A percentile compares a stretch with the other conserved stretches of the same genome.
Conservation (phyloP, 352 stramenopile genomes). For the Globisporangium uncinulatum region DNA sequence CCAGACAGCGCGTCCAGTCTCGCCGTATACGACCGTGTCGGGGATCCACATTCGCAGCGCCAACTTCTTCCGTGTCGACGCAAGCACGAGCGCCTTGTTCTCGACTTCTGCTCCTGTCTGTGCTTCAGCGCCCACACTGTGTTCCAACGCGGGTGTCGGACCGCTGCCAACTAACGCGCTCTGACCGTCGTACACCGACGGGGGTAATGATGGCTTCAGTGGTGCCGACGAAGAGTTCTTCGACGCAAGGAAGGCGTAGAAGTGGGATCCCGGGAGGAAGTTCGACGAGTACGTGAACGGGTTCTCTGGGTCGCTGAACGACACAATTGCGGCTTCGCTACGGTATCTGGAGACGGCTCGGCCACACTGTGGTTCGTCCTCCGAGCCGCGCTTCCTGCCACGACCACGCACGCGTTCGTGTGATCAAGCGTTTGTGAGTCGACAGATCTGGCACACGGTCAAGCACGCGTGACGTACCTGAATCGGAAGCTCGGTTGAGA, state of each 20-base stretch:
- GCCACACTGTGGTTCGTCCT: slow-evolving; percentile 14
- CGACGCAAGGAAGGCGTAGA: slow-evolving; percentile 68
- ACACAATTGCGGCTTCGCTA: slow-evolving; percentile 45
- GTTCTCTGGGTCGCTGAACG: slow-evolving; percentile 43
- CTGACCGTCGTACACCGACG: neutral
- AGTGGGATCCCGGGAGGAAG: slow-evolving; percentile 76
- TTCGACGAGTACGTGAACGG: slow-evolving; percentile 50
- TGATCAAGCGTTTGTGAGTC: neutral
- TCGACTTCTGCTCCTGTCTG: neutral
- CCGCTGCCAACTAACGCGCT: neutral
- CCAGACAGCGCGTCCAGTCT: slow-evolving; percentile 62
- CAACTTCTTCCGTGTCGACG: slow-evolving; percentile 9
- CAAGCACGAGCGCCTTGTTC: neutral
- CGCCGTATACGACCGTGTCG: slow-evolving; percentile 78
- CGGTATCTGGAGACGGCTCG: slow-evolving; percentile 46
- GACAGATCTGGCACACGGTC: no score
- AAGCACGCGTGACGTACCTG: neutral
- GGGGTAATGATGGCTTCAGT: neutral
- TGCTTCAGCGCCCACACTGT: neutral
- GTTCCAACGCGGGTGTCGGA: no score
- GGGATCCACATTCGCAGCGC: slow-evolving; percentile 65
- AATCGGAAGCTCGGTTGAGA: slow-evolving; percentile 19
- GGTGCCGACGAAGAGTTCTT: slow-evolving; percentile 21
- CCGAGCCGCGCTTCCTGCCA: slow-evolving; percentile 6
- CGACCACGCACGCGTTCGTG: neutral